These are phyloP conservation scores for Chlorella variabilis DNA, from an alignment of 163 green algal genomes.

Conservation along the genomic window DNA sequence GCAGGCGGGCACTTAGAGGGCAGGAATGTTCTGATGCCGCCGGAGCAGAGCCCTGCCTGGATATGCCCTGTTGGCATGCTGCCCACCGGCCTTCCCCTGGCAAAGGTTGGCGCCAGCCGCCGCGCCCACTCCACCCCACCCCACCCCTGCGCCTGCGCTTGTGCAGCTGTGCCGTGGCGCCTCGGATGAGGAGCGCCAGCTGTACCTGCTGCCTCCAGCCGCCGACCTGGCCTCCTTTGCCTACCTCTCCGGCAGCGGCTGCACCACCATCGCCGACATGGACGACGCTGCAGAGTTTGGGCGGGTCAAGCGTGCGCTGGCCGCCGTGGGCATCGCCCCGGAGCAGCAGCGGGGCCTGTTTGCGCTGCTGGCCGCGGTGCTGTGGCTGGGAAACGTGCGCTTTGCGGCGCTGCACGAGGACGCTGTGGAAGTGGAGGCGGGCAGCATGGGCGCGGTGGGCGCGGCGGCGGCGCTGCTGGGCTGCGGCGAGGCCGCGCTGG, in stretches of 20 bases:
- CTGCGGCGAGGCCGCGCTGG: constrained; percentile 50
- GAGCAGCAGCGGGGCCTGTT: constrained; percentile 65
- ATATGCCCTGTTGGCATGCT: too few relatives aligned
- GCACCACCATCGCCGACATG: constrained; percentile 68
- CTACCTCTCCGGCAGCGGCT: constrained; percentile 58
- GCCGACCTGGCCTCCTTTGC: constrained; percentile 24
- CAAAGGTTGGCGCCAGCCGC: too few relatives aligned
- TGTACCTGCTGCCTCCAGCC: constrained; percentile 58
- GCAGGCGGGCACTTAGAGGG: too few relatives aligned
- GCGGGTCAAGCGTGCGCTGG: constrained; percentile 70
- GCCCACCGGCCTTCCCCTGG: too few relatives aligned
- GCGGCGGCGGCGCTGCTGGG: constrained; percentile 72
- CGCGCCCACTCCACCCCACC: not conserved
- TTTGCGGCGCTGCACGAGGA: constrained; percentile 70
- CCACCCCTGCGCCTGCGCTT: not conserved
- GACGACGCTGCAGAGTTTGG: constrained; percentile 83
- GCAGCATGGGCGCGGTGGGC: constrained; percentile 52
- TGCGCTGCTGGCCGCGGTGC: constrained; percentile 70
- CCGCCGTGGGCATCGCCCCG: constrained; percentile 69
- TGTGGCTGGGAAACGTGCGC: constrained; percentile 91
- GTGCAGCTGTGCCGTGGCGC: constrained; percentile 79
- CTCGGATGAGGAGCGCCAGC: constrained; percentile 53
- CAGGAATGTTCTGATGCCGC: too few relatives aligned
- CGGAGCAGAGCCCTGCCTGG: too few relatives aligned
- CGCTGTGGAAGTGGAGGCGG: constrained; percentile 45